These are phyloP conservation scores for Suillus spraguei DNA, from an alignment of 768 basidiomycete species.

Conservation along the genomic window DNA sequence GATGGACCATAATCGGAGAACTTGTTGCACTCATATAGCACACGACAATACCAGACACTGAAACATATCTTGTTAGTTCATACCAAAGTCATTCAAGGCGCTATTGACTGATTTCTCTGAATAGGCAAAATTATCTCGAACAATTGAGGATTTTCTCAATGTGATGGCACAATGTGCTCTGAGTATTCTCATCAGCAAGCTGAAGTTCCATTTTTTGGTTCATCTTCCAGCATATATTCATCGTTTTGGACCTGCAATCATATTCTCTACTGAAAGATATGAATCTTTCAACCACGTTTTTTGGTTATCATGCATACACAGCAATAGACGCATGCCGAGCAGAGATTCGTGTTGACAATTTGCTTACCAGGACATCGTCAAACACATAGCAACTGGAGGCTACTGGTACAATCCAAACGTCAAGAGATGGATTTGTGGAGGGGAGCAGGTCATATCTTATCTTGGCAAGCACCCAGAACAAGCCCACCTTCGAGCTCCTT, in stretches of 20 bases:
- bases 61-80: slow-evolving; percentile 19
- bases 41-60: slow-evolving; percentile 27
- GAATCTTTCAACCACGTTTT: slow-evolving; percentile 30
- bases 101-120: not conserved
- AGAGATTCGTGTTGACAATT: slow-evolving; percentile 34
- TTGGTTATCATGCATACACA: slow-evolving; percentile 33
- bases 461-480: slow-evolving; percentile 9
- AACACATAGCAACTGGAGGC: slow-evolving; percentile 19
- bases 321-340: slow-evolving; percentile 40
- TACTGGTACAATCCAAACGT: slow-evolving; percentile 18
- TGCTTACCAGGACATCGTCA: slow-evolving; percentile 12
- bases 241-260: too few relatives aligned
- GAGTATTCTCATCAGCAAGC: too few relatives aligned
- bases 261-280: too few relatives aligned
- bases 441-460: not conserved
- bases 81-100: not conserved
- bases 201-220: too few relatives aligned
- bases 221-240: too few relatives aligned
- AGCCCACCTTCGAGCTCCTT: slow-evolving; percentile 7
- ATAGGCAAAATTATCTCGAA: slow-evolving; percentile 16
- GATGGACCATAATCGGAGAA: slow-evolving; percentile 18
- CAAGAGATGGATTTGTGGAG: slow-evolving; percentile 12
- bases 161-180: too few relatives aligned
- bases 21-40: slow-evolving; percentile 29
- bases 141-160: slow-evolving; percentile 24